Base-by-base conservation (phyloP, 345 rosid genomes). In the Cardamine occulta region DNA sequence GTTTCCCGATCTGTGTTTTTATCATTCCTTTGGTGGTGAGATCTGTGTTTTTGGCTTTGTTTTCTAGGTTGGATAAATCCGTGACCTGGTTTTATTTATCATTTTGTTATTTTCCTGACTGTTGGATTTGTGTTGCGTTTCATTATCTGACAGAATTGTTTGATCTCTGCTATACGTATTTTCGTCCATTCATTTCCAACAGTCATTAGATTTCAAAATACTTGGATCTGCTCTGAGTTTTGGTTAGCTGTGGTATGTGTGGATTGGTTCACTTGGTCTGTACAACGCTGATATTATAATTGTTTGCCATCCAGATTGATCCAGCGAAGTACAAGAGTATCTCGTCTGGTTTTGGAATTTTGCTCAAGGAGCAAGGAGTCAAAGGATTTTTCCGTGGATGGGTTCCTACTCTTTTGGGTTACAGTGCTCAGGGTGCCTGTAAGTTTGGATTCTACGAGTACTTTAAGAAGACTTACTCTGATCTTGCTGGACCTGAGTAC, bases 401-500 rank as follows among this genome's bases (percentile, higher is more conserved):
- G 98, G 97, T 88, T 32, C 99, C 99, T 45, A 91, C 99, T 35
- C 82, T 96, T 6, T 87, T 96, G 72, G 99, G 99, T 80, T 96
- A 93, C 83, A 91, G 98, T 80, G 97, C 96, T 28, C 99, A 96
- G 79, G 99, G 99, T 18, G 99, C 99, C 40, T 88, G 99, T 90
- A 96, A 96, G 85, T 93, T 84, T 79, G 99, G 98, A 31, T 96
- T 96, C 74, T 96, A 96, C 40, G 98, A 96, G 89, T 96, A 84
- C 72, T 96, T 96, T 80, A 96, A 96, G 85, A 96, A 96, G 79
- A 86, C 87, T 40, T 96, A 96, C 81, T 80, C 97, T 12, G 99
- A 96, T 70, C 73, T 96, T 61, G 99, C 90, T 72, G 99, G 99
- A 57, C 98, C 99, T 17, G 97, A 96, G 85, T 85, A 66, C 64